A percentile compares a stretch with the other conserved stretches of the same genome.
Evolutionary conservation across 148 eudicot genomes (phyloP).

Genomic region (Chenopodium berlandieri): DNA sequence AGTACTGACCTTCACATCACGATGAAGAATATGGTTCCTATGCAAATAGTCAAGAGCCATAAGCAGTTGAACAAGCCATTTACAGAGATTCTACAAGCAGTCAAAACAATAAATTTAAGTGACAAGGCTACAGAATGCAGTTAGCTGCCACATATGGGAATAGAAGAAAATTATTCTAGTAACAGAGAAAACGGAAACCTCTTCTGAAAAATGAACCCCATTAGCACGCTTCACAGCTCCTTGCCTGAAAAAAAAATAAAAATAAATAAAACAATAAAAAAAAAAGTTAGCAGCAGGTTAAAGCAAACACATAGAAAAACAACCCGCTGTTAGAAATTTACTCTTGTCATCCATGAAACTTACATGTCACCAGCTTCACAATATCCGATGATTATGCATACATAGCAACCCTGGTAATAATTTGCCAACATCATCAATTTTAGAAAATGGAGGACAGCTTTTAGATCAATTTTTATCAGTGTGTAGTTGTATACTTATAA

Average conservation of each 20-base stretch:
- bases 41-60: constrained; percentile 96
- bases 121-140: constrained; percentile 11
- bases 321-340: neutral
- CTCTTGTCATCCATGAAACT: constrained; percentile 33
- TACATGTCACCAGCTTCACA: constrained; percentile 99
- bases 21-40: constrained; percentile 85
- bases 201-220: constrained; percentile 73
- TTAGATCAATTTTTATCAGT: constrained; percentile 6
- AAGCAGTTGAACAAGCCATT: constrained; percentile 94
- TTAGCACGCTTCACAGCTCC: constrained; percentile 81
- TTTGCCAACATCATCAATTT: constrained; percentile 19
- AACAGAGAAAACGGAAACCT: constrained; percentile 46
- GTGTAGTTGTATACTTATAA: neutral
- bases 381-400: constrained; percentile 88
- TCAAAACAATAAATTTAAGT: constrained; percentile 15
- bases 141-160: constrained; percentile 3
- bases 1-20: constrained; percentile 83
- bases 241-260: constrained; percentile 50
- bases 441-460: neutral
- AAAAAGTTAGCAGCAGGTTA: constrained; percentile 12
- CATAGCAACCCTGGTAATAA: constrained; percentile 87
- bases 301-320: neutral
- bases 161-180: neutral
- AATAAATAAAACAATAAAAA: constrained; percentile 1
- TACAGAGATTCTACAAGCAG: constrained; percentile 70